Evolutionary conservation across 306 rosid species (phyloP).

Genomic region (Medicago lupulina): DNA sequence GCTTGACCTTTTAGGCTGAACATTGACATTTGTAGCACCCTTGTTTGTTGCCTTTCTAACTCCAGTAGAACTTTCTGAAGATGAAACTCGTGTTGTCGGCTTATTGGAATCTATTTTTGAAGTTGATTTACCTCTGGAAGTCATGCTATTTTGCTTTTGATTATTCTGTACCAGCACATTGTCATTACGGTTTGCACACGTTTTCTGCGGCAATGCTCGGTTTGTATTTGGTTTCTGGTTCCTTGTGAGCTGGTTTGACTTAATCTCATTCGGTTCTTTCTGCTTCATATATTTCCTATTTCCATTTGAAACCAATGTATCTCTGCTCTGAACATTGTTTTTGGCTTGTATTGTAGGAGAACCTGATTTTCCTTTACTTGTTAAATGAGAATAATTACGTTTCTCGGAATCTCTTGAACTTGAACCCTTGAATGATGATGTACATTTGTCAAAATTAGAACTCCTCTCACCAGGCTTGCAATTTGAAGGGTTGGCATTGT

Average conservation of each 20-base stretch:
- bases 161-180: conserved; percentile 71
- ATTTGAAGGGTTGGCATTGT: conserved; percentile 45
- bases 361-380: conserved; percentile 64
- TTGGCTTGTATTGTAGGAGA: conserved; percentile 56
- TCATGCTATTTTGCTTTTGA: conserved; percentile 77
- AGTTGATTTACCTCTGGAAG: conserved; percentile 53
- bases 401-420: conserved; percentile 53
- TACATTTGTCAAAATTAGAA: conserved; percentile 50
- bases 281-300: conserved; percentile 51
- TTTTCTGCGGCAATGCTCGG: conserved; percentile 59
- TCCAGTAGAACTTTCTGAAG: conserved; percentile 51
- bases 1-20: conserved; percentile 53
- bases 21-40: conserved; percentile 50
- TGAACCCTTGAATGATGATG: conserved; percentile 51
- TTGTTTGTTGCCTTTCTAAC: conserved; percentile 53
- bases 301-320: conserved; percentile 47
- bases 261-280: conserved; percentile 57
- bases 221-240: conserved; percentile 53
- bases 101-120: conserved; percentile 56
- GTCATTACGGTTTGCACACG: conserved; percentile 45
- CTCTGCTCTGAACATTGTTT: conserved; percentile 57
- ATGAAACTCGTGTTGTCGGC: conserved; percentile 43
- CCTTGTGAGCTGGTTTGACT: conserved; percentile 57
- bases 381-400: conserved; percentile 40
- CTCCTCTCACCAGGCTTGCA: conserved; percentile 48